Base-by-base conservation (phyloP, 371 early-diverging fungal species). In the Apophysomyces ossiformis region DNA sequence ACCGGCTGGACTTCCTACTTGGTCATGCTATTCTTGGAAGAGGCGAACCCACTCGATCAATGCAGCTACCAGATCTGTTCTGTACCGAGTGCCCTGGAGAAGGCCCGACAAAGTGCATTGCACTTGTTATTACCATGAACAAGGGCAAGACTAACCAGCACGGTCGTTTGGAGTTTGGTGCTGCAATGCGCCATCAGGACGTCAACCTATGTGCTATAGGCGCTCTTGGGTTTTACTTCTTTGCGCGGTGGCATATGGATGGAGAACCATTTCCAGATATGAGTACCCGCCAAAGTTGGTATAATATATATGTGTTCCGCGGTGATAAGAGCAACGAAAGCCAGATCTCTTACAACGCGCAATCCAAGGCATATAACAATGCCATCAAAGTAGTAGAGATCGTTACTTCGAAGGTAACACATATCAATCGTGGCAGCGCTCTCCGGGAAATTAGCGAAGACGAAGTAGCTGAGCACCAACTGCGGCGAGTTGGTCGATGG, bases 101-200 rank as follows among this genome's bases (percentile, higher is more conserved):
- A 46, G 62, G 46, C 35, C 7, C 26, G 9, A 26, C 37, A 7
- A 12, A 18, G 11, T 50, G 62, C 47, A 21, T 26, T 61, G 45
- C 62, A 12, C 26, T 61, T 21, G 62, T 45, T 4, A 46, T 61
- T 43, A 37, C 46, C 46, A 32, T 61, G 36, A 43, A 12, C 12
- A 21, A 46, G 37, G 50, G 45, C 5, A 61, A 61, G 16, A 46
- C 46, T 9, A 61, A 61, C 12, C 26, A 61, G 47, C 26, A 46
- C 13, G 62, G 46, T 5, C 45, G 50, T 47, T 15, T 50, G 62
- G 46, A 61, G 16, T 32, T 36, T 36, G 62, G 18, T 44, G 62
- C 47, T 6, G 35, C 32, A 13, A 45, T 61, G 26, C 62, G 50
- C 5, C 43, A 61, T 47, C 12, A 12, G 2, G 9, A 36, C 26